Evolutionary conservation across 495 filamentous ascomycete genomes (phyloP).

Genomic region (Penicillium nucicola): DNA sequence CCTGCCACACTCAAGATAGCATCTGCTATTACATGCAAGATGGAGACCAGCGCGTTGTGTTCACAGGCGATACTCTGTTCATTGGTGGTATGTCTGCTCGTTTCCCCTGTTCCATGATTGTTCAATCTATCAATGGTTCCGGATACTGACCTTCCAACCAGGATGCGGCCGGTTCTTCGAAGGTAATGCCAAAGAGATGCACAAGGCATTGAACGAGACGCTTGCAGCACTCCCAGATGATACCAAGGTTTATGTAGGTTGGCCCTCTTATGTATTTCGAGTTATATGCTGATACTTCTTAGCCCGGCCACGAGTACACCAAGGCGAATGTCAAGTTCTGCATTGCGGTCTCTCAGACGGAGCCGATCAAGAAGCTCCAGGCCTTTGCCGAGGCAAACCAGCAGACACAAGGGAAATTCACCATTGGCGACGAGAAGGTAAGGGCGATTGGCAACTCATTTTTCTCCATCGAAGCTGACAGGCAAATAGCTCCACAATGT

Average conservation of each 20-base stretch:
- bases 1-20: conserved; percentile 97
- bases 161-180: conserved; percentile 98
- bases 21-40: conserved; percentile 92
- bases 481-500: conserved; percentile 79
- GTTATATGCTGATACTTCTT: conserved; percentile 1
- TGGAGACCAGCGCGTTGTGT: conserved; percentile 74
- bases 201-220: conserved; percentile 84
- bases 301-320: conserved; percentile 97
- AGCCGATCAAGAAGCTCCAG: conserved; percentile 71
- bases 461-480: conserved; percentile 2
- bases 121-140: neutral
- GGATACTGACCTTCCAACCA: conserved; percentile 23
- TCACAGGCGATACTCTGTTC: conserved; percentile 95
- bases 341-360: conserved; percentile 65
- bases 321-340: conserved; percentile 90
- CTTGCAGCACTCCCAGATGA: conserved; percentile 82
- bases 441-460: neutral
- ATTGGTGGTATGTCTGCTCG: conserved; percentile 66
- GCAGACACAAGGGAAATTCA: conserved; percentile 94
- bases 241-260: conserved; percentile 83
- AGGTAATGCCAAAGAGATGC: conserved; percentile 85
- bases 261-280: neutral
- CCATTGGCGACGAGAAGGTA: conserved; percentile 97
- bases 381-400: conserved; percentile 74
- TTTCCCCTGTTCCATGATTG: neutral